phyloP scores from a whole-genome alignment of 2,329 filamentous ascomycete species.

The Sclerotiophoma versabilis region DNA sequence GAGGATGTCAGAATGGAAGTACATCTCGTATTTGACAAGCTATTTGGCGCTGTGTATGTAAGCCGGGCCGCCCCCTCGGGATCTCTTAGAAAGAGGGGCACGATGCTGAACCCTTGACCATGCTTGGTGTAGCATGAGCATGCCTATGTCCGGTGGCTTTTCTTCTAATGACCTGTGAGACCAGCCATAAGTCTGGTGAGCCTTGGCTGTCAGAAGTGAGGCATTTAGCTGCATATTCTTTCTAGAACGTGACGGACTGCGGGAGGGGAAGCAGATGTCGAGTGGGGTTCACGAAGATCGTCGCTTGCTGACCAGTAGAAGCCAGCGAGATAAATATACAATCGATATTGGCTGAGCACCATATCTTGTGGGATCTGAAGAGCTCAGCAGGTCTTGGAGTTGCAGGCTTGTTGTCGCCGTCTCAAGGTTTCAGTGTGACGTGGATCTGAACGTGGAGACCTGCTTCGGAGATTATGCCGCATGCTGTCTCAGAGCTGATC shows the following conservation, averaged over 20 bases:
- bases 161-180: not conserved
- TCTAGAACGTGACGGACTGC: constrained; percentile 5
- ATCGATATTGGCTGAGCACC: not conserved
- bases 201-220: constrained; percentile 4
- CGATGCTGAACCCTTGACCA: not conserved
- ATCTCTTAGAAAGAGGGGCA: constrained; percentile 11
- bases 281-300: constrained; percentile 4
- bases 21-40: constrained; percentile 7
- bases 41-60: constrained; percentile 9
- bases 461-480: constrained; percentile 8
- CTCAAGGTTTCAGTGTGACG: not conserved
- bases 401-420: not conserved
- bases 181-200: not conserved
- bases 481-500: constrained; percentile 7
- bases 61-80: constrained; percentile 5
- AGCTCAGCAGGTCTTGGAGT: not conserved
- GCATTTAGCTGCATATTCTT: constrained; percentile 8
- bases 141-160: constrained; percentile 1
- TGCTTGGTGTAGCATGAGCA: constrained; percentile 2
- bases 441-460: not conserved
- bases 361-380: not conserved
- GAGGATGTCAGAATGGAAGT: constrained; percentile 4
- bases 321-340: not conserved
- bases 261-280: not conserved
- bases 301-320: not conserved